phyloP scores from a whole-genome alignment of 2,329 filamentous ascomycete genomes.

The Colletotrichum gigasporum region DNA sequence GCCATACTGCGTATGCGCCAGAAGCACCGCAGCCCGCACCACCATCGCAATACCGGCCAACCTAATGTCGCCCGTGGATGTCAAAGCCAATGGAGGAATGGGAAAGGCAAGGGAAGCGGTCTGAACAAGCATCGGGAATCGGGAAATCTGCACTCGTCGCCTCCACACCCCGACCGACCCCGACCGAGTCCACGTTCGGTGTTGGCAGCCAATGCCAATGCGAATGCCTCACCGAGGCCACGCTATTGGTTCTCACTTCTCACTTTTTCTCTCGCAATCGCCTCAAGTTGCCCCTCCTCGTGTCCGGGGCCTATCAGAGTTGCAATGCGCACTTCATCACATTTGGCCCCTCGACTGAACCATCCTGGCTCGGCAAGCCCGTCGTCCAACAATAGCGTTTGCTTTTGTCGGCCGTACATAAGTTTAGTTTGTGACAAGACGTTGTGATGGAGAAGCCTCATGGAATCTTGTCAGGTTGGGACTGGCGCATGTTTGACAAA shows the following conservation, averaged over 20 bases:
- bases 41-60: too few relatives aligned
- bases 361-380: neutral
- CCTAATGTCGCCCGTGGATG: too few relatives aligned
- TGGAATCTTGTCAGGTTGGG: slow-evolving; percentile 11
- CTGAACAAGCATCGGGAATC: neutral
- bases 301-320: neutral
- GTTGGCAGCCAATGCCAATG: neutral
- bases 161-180: neutral
- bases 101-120: neutral
- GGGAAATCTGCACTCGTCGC: neutral
- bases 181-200: neutral
- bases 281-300: neutral
- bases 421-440: slow-evolving; percentile 7
- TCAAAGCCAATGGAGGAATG: too few relatives aligned
- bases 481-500: slow-evolving; percentile 1
- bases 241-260: neutral
- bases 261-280: neutral
- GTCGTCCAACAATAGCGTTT: neutral
- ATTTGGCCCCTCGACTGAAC: slow-evolving; percentile 1
- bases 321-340: neutral
- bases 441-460: slow-evolving; percentile 10
- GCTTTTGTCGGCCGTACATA: neutral
- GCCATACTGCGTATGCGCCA: too few relatives aligned
- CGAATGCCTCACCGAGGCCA: neutral
- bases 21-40: too few relatives aligned